Evolutionary conservation across 768 basidiomycete species (phyloP), one percentile per base, ranked within the genome.

Genomic region (Rhizopogon vinicolor): DNA sequence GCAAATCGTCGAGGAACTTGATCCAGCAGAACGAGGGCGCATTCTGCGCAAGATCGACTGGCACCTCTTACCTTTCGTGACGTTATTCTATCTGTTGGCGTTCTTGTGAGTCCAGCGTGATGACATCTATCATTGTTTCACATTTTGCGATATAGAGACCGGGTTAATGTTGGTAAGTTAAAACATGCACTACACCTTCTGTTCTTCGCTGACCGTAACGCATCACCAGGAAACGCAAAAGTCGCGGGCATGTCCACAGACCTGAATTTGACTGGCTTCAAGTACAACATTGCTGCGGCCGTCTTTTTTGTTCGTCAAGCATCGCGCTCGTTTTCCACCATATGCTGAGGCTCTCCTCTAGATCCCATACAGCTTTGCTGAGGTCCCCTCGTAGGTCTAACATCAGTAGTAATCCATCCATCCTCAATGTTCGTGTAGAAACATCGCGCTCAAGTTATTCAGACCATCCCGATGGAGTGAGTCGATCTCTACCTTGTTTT

Each of bases 201-300:
- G 8, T 41, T 1, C 22, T 22, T 42, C 13, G 16, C 41, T 7
- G 5, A 25, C 13, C 19, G 12, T 29, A 25, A 16, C 35, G 5
- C 14, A 16, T 28, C 18, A 13, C 31, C 8, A 76, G 75, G 75
- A 44, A 76, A 76, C 56, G 75, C 75, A 0, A 67, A 63, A 64
- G 71, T 81, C 28, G 78, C 78, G 7, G 78, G 77, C 7, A 72
- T 79, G 76, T 62, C 70, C 13, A 61, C 53, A 1, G 73, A 78
- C 54, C 60, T 74, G 44, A 41, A 70, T 6, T 69, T 74, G 22
- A 56, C 63, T 7, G 72, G 73, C 1, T 61, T 73, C 29, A 62
- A 55, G 40, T 74, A 74, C 48, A 75, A 74, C 43, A 69, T 61
- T 13, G 73, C 66, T 29, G 72, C 74, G 31, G 71, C 74, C 8